These are phyloP conservation scores for Millerozyma acaciae DNA, from an alignment of 805 yeast species.

Conservation along the genomic window DNA sequence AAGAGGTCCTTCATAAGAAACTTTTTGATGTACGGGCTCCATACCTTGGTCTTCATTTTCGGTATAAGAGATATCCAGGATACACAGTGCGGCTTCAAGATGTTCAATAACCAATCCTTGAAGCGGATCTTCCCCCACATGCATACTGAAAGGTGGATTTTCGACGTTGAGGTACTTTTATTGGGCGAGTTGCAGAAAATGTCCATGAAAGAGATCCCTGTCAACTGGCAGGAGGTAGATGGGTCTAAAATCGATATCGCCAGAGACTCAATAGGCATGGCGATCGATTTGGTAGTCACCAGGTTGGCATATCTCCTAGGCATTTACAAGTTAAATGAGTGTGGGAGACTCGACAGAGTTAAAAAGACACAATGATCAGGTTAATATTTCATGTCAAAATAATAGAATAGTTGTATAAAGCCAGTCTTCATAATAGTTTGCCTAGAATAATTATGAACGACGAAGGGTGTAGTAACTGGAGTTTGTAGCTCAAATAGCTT, in stretches of 20 bases:
- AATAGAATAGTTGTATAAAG: too few relatives aligned
- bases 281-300: slow-evolving; percentile 85
- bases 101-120: slow-evolving; percentile 74
- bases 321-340: slow-evolving; percentile 50
- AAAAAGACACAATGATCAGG: not conserved
- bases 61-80: slow-evolving; percentile 86
- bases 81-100: slow-evolving; percentile 96
- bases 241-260: slow-evolving; percentile 95
- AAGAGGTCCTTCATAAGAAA: slow-evolving; percentile 84
- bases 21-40: slow-evolving; percentile 89
- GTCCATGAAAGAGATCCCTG: slow-evolving; percentile 71
- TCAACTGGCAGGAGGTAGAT: slow-evolving; percentile 95
- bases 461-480: too few relatives aligned
- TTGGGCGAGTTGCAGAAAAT: slow-evolving; percentile 71
- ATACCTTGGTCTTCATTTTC: slow-evolving; percentile 77
- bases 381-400: too few relatives aligned
- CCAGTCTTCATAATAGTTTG: too few relatives aligned
- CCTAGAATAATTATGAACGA: too few relatives aligned
- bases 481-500: too few relatives aligned
- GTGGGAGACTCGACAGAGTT: not conserved
- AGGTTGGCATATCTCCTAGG: slow-evolving; percentile 86
- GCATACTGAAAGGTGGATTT: slow-evolving; percentile 98
- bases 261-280: slow-evolving; percentile 87
- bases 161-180: slow-evolving; percentile 89
- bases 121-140: slow-evolving; percentile 71